phyloP scores from a whole-genome alignment of 495 filamentous ascomycete species.

The Polyplosphaeria fusca region DNA sequence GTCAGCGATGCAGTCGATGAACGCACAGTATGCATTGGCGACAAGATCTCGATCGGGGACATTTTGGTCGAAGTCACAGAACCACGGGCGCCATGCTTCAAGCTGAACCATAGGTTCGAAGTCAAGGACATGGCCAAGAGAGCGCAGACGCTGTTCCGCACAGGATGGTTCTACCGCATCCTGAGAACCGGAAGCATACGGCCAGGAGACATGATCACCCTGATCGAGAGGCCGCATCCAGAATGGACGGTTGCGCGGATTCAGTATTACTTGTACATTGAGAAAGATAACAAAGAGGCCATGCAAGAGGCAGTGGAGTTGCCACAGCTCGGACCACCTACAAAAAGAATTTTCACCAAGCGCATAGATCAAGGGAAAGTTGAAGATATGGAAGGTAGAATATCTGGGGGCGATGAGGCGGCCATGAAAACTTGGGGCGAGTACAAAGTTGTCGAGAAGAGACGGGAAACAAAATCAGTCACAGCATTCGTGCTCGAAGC shows the following conservation, averaged over 20 bases:
- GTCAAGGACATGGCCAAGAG: conserved; percentile 52
- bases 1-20: conserved; percentile 52
- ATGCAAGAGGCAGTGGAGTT: conserved; percentile 49
- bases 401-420: conserved; percentile 40
- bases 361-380: conserved; percentile 42
- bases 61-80: conserved; percentile 34
- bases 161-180: conserved; percentile 58
- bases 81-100: conserved; percentile 26
- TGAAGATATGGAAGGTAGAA: conserved; percentile 33
- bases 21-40: conserved; percentile 57
- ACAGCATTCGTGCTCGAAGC: conserved; percentile 23
- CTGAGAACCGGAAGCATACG: conserved; percentile 47
- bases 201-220: conserved; percentile 46
- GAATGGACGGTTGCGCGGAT: conserved; percentile 55
- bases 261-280: conserved; percentile 54
- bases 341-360: conserved; percentile 42
- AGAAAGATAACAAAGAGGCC: conserved; percentile 43
- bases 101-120: conserved; percentile 34
- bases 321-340: conserved; percentile 49
- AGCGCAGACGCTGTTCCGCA: conserved; percentile 51
- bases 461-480: conserved; percentile 20
- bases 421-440: conserved; percentile 31
- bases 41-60: conserved; percentile 47
- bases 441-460: conserved; percentile 27
- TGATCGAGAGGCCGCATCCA: conserved; percentile 47